These are phyloP conservation scores for Barnettozyma sp. DNA, from an alignment of 805 yeast species.

Conservation along the genomic window DNA sequence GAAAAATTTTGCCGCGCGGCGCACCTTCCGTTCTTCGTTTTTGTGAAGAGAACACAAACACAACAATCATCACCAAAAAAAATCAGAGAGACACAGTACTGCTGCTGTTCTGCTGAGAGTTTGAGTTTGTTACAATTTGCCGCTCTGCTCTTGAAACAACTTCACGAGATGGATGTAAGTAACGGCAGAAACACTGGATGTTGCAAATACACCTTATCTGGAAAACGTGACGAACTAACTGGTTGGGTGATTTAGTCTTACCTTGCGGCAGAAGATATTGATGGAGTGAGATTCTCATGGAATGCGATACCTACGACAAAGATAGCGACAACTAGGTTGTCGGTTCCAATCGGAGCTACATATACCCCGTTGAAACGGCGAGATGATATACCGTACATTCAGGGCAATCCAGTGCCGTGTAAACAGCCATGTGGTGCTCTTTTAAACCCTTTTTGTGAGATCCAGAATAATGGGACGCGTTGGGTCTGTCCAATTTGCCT, in stretches of 20 bases:
- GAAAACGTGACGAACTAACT: no score
- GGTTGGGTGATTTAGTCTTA: constrained; percentile 9
- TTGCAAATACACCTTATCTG: no score
- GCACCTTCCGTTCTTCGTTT: no score
- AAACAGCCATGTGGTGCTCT: constrained; percentile 46
- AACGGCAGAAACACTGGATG: no score
- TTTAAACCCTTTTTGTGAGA: constrained; percentile 41
- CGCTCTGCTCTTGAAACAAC: no score
- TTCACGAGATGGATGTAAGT: no score
- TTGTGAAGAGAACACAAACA: no score
- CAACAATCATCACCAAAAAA: no score
- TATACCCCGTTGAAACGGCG: constrained; percentile 53
- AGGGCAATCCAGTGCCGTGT: constrained; percentile 41
- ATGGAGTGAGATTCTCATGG: constrained; percentile 61
- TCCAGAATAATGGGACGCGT: constrained; percentile 24
- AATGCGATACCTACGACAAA: constrained; percentile 50
- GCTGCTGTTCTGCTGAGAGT: no score
- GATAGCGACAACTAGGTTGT: constrained; percentile 43
- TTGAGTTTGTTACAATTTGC: no score
- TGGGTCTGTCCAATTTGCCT: constrained; percentile 59
- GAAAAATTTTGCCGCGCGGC: no score
- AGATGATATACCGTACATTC: constrained; percentile 31
- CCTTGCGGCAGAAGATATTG: constrained; percentile 25
- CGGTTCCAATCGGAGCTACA: constrained; percentile 49
- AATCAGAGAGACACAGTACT: no score